A percentile compares a stretch with the other conserved stretches of the same genome.
phyloP scores from a whole-genome alignment of 208 protist genomes.

The Leishmania turanica region DNA sequence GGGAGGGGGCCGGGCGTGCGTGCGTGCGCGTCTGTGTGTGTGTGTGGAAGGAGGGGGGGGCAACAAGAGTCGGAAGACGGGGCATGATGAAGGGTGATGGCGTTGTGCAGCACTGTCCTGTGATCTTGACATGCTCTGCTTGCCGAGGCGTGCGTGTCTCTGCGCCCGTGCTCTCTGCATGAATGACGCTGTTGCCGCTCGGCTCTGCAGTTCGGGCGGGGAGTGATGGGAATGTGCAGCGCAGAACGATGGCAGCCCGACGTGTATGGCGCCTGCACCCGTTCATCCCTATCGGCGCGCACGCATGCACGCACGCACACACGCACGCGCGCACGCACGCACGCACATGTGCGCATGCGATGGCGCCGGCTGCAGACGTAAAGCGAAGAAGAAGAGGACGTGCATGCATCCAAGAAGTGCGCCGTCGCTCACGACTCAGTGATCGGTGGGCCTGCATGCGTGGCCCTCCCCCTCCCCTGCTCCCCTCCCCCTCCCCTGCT shows the following conservation, averaged over 20 bases:
- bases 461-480: background rate
- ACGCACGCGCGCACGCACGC: background rate
- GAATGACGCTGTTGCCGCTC: no score
- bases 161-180: background rate
- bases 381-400: background rate
- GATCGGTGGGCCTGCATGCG: background rate
- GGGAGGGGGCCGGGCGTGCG: background rate
- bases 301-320: background rate
- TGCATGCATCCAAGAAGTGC: no score
- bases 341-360: background rate
- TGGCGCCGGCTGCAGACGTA: background rate
- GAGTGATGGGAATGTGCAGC: background rate
- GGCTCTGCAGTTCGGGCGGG: background rate
- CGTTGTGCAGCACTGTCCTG: background rate
- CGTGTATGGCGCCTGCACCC: background rate
- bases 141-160: background rate
- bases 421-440: background rate
- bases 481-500: background rate
- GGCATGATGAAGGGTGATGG: background rate
- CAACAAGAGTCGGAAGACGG: background rate
- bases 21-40: background rate
- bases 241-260: background rate
- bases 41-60: no score
- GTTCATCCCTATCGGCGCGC: background rate
- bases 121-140: background rate